These are phyloP conservation scores for Asclepias syriaca DNA, from an alignment of 257 asterid genomes.

Conservation along the genomic window DNA sequence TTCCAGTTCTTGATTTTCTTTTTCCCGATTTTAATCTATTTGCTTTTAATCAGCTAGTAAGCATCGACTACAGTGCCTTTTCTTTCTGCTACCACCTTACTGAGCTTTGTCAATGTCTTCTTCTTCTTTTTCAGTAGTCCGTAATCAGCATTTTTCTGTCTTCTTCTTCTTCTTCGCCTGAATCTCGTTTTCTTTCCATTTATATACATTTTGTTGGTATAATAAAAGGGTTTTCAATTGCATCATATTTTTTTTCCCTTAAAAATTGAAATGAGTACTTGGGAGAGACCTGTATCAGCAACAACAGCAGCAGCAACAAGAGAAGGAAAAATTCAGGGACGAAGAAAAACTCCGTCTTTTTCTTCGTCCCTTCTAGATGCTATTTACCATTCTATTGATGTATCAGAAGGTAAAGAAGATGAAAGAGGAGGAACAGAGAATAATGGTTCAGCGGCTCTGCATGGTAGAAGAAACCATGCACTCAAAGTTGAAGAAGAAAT, in stretches of 20 bases:
- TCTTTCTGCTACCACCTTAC: not conserved
- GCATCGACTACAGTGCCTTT: conserved; percentile 13
- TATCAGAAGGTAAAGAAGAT: conserved; percentile 20
- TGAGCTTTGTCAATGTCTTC: not conserved
- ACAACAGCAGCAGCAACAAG: not conserved
- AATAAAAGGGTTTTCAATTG: no score
- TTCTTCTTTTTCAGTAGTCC: not conserved
- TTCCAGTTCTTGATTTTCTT: conserved; percentile 16
- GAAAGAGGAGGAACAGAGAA: not conserved
- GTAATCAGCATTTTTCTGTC: conserved; percentile 7
- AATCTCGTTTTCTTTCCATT: not conserved
- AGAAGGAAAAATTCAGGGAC: conserved; percentile 27
- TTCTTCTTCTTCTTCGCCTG: not conserved
- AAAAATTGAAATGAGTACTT: conserved; percentile 13
- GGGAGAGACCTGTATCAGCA: conserved; percentile 13
- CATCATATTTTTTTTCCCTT: no score
- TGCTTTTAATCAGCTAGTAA: conserved; percentile 16
- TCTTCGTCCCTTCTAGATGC: conserved; percentile 82
- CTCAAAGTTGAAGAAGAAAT: conserved; percentile 44
- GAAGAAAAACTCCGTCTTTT: conserved; percentile 61
- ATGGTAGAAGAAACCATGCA: conserved; percentile 18
- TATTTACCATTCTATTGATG: conserved; percentile 74
- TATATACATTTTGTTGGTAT: not conserved
- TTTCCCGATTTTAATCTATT: conserved; percentile 4
- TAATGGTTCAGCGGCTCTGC: not conserved